These are phyloP conservation scores for Mycena galericulata DNA, from an alignment of 768 basidiomycete genomes.

Conservation along the genomic window DNA sequence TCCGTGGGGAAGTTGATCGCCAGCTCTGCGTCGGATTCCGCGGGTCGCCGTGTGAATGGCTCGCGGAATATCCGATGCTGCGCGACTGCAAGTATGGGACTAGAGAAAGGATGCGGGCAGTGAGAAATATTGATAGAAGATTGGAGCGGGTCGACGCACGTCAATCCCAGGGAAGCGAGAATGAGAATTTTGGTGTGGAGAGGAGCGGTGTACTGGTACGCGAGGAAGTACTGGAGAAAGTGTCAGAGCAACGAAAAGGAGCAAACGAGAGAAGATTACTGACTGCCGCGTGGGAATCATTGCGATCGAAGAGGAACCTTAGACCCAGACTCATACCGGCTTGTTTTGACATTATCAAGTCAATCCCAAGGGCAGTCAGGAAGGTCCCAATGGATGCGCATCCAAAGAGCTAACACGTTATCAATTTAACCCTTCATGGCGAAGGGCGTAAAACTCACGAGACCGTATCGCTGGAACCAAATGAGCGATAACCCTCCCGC, in stretches of 20 bases:
- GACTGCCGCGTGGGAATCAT: slow-evolving; percentile 67
- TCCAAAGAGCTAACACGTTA: slow-evolving; percentile 51
- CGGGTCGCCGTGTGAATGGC: slow-evolving; percentile 57
- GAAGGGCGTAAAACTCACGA: slow-evolving; percentile 55
- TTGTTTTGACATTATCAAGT: slow-evolving; percentile 68
- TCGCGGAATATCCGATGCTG: slow-evolving; percentile 66
- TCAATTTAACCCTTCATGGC: background rate
- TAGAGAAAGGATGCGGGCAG: background rate
- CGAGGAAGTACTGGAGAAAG: slow-evolving; percentile 41
- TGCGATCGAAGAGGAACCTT: slow-evolving; percentile 72
- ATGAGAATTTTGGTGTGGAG: slow-evolving; percentile 62
- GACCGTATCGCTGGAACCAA: slow-evolving; percentile 58
- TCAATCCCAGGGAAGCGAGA: slow-evolving; percentile 64
- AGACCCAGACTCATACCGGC: slow-evolving; percentile 73
- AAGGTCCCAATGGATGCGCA: slow-evolving; percentile 75
- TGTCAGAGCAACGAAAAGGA: slow-evolving; percentile 3
- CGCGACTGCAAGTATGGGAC: slow-evolving; percentile 60
- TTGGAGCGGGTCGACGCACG: slow-evolving; percentile 55
- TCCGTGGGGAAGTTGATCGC: slow-evolving; percentile 36
- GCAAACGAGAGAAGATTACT: slow-evolving; percentile 43
- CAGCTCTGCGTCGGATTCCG: slow-evolving; percentile 34
- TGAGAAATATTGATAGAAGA: slow-evolving; percentile 9
- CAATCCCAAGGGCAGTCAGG: slow-evolving; percentile 64
- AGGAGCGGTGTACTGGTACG: slow-evolving; percentile 63
- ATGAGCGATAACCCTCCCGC: slow-evolving; percentile 56